These are phyloP conservation scores for Diplocarpon mali DNA, from an alignment of 2,329 filamentous ascomycete species.

Conservation along the genomic window DNA sequence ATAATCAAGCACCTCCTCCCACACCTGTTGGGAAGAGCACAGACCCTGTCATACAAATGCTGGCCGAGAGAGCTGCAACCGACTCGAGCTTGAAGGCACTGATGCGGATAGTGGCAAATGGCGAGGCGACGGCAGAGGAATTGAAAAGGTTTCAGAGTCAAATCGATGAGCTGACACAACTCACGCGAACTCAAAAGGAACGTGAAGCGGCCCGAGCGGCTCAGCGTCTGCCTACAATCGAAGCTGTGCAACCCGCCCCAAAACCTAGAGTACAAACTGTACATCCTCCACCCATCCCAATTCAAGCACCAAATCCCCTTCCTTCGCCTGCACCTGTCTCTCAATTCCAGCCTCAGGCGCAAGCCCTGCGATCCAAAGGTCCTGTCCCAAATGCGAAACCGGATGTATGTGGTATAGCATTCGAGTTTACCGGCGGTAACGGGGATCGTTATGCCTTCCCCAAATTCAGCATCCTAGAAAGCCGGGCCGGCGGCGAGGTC, in stretches of 20 bases:
- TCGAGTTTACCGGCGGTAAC: constrained; percentile 55
- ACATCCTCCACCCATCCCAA: constrained; percentile 18
- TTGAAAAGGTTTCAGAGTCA: constrained; percentile 68
- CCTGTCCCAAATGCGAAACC: constrained; percentile 43
- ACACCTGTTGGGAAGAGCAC: constrained; percentile 30
- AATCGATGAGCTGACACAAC: constrained; percentile 67
- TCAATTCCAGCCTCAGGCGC: constrained; percentile 30
- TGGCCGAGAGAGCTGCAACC: constrained; percentile 64
- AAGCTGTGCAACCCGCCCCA: constrained; percentile 16
- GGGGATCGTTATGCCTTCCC: constrained; percentile 73
- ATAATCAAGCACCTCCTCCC: constrained; percentile 8
- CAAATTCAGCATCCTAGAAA: constrained; percentile 66
- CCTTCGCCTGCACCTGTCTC: constrained; percentile 9
- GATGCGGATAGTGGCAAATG: constrained; percentile 75
- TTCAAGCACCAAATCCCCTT: neutral
- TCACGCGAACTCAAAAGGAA: constrained; percentile 54
- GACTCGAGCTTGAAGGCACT: constrained; percentile 63
- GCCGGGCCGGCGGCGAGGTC: constrained; percentile 47
- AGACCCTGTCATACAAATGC: constrained; percentile 73
- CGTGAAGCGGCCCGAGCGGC: constrained; percentile 38
- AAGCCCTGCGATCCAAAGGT: constrained; percentile 49
- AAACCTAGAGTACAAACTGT: constrained; percentile 10
- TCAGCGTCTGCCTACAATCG: constrained; percentile 9
- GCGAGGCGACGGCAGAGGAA: constrained; percentile 59
- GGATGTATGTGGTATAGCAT: constrained; percentile 54